These are phyloP conservation scores for Talaromyces sp. DNA, from an alignment of 2,329 filamentous ascomycete genomes.

Conservation along the genomic window DNA sequence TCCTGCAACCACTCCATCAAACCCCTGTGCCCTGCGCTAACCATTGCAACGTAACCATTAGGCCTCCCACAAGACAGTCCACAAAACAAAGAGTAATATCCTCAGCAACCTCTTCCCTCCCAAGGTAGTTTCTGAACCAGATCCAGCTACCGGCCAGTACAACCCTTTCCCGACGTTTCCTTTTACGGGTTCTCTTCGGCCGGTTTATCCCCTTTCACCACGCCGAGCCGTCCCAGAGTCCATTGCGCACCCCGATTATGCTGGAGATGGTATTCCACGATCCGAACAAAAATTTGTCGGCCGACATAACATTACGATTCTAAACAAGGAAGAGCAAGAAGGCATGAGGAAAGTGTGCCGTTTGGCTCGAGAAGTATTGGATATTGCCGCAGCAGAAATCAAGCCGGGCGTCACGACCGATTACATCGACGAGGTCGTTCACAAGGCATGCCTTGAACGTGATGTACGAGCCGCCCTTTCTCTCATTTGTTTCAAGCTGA, in stretches of 20 bases:
- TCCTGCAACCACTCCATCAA: background rate
- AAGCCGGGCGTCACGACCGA: conserved; percentile 95
- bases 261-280: conserved; percentile 70
- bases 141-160: conserved; percentile 82
- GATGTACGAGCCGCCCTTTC: conserved; percentile 59
- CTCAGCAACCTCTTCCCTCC: conserved; percentile 71
- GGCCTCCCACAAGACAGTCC: conserved; percentile 75
- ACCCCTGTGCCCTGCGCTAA: conserved; percentile 20
- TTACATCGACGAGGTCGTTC: conserved; percentile 88
- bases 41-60: conserved; percentile 35
- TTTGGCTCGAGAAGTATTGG: conserved; percentile 83
- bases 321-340: conserved; percentile 75
- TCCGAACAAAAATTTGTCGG: conserved; percentile 63
- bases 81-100: conserved; percentile 75
- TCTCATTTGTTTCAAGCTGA: conserved; percentile 17
- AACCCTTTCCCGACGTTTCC: conserved; percentile 89
- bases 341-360: conserved; percentile 91
- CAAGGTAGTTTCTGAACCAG: conserved; percentile 83
- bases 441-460: conserved; percentile 90
- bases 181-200: conserved; percentile 76
- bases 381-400: conserved; percentile 78
- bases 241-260: conserved; percentile 84
- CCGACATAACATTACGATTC: conserved; percentile 75
- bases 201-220: conserved; percentile 79
- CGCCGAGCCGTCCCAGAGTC: conserved; percentile 69